phyloP scores from a whole-genome alignment of 352 stramenopile genomes.

The Pythium rhizo-oryzae region DNA sequence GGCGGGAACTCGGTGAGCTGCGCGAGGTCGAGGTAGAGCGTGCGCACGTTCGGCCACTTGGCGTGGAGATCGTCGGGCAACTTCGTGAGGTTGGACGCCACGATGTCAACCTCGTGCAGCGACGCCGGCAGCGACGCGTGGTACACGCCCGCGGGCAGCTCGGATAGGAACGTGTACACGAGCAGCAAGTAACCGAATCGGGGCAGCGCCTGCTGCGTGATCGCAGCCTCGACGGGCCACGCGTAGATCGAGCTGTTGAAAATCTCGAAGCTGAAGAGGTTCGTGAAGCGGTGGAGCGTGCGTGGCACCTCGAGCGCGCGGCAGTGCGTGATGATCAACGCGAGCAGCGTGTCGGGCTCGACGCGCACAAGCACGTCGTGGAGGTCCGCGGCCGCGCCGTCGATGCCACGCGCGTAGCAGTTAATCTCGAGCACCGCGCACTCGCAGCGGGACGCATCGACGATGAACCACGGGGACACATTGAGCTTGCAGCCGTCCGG shows the following conservation, averaged over 20 bases:
- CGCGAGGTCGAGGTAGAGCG: conserved; percentile 11
- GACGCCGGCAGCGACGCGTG: neutral
- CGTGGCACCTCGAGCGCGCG: neutral
- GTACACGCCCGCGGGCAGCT: neutral
- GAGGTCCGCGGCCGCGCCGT: neutral
- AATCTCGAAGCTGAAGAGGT: conserved; percentile 7
- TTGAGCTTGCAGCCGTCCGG: conserved; percentile 3
- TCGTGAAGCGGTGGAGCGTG: neutral
- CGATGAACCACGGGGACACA: neutral
- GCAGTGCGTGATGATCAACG: conserved; percentile 13
- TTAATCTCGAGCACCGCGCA: conserved; percentile 2
- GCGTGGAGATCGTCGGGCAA: conserved; percentile 1
- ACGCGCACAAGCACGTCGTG: neutral
- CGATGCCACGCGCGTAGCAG: neutral
- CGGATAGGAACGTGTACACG: neutral
- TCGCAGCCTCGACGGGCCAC: neutral
- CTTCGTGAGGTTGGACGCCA: neutral
- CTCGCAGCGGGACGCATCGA: neutral
- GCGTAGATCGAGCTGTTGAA: conserved; percentile 8
- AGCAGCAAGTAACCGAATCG: conserved; percentile 3
- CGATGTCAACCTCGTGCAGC: conserved; percentile 7
- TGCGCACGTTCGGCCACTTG: conserved; percentile 7
- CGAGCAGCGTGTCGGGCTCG: neutral
- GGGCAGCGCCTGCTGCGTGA: neutral
- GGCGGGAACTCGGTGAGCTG: neutral